These are phyloP conservation scores for Bipolaris oryzae DNA, from an alignment of 2,329 filamentous ascomycete species.

Conservation along the genomic window DNA sequence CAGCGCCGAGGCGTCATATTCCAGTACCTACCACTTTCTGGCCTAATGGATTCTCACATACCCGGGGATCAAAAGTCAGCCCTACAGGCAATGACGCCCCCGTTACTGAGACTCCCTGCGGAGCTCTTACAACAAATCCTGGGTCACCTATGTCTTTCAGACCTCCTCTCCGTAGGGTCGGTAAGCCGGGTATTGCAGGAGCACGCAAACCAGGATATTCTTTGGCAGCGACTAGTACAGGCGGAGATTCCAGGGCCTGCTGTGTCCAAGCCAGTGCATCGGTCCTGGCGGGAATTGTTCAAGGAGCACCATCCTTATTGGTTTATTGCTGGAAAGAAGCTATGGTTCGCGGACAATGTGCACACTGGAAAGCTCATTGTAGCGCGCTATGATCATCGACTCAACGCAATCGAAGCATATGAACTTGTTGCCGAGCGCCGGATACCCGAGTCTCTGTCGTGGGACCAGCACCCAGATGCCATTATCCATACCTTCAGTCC, in stretches of 20 bases:
- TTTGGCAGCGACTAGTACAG: slow-evolving; percentile 76
- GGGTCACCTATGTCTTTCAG: slow-evolving; percentile 65
- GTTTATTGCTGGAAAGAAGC: slow-evolving; percentile 79
- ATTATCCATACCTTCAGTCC: slow-evolving; percentile 77
- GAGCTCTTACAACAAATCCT: slow-evolving; percentile 80
- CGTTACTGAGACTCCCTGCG: slow-evolving; percentile 66
- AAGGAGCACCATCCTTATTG: slow-evolving; percentile 77
- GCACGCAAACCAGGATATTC: slow-evolving; percentile 67
- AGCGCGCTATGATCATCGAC: slow-evolving; percentile 73
- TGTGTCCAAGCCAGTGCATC: slow-evolving; percentile 58
- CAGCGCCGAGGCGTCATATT: background rate
- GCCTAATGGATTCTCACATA: background rate
- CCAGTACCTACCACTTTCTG: background rate
- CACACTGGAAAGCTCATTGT: slow-evolving; percentile 77
- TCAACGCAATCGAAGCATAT: slow-evolving; percentile 81
- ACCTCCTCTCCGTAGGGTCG: slow-evolving; percentile 65
- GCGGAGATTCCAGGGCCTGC: slow-evolving; percentile 62
- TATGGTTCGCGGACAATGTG: slow-evolving; percentile 83
- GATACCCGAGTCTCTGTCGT: slow-evolving; percentile 62
- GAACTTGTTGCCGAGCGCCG: slow-evolving; percentile 71
- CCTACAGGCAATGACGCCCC: slow-evolving; percentile 10
- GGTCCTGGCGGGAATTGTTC: slow-evolving; percentile 74
- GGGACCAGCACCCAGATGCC: slow-evolving; percentile 69
- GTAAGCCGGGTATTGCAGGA: slow-evolving; percentile 66
- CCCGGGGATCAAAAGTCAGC: background rate